Conservation (phyloP, 805 yeast genomes). For the Saccharomycopsis babjevae region DNA sequence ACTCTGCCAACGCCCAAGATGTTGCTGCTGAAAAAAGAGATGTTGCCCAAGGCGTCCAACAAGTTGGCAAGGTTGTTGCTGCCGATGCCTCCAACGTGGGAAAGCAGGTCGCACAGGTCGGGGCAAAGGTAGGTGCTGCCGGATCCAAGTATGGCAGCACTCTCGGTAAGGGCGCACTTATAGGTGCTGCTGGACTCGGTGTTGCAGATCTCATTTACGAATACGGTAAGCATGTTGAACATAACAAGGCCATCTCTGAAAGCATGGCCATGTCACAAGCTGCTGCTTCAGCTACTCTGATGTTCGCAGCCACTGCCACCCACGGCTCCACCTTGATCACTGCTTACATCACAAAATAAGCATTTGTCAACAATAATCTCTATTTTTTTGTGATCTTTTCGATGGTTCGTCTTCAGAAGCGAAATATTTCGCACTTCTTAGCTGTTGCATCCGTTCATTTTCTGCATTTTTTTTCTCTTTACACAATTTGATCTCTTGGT, state of each 20-base stretch:
- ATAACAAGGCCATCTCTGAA: not conserved
- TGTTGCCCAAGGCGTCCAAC: not conserved
- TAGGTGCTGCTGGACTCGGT: conserved; percentile 1
- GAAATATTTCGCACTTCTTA: too few relatives aligned
- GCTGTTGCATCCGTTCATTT: too few relatives aligned
- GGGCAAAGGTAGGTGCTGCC: not conserved
- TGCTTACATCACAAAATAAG: not conserved
- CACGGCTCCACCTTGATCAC: not conserved
- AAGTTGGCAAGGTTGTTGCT: not conserved
- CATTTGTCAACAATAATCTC: not conserved
- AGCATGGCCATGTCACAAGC: not conserved
- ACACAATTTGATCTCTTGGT: too few relatives aligned
- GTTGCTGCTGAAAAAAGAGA: not conserved
- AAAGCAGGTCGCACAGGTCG: not conserved
- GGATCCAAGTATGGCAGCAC: not conserved
- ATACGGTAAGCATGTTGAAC: not conserved
- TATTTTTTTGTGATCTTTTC: not conserved
- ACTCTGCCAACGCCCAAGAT: not conserved
- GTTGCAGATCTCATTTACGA: not conserved
- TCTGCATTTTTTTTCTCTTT: too few relatives aligned
- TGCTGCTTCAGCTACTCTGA: not conserved
- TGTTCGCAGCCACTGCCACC: not conserved
- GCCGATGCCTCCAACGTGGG: not conserved
- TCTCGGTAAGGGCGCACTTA: not conserved
- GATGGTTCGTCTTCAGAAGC: not conserved